phyloP scores from a whole-genome alignment of 2,329 filamentous ascomycete genomes.

The Colletotrichum echinochloae region DNA sequence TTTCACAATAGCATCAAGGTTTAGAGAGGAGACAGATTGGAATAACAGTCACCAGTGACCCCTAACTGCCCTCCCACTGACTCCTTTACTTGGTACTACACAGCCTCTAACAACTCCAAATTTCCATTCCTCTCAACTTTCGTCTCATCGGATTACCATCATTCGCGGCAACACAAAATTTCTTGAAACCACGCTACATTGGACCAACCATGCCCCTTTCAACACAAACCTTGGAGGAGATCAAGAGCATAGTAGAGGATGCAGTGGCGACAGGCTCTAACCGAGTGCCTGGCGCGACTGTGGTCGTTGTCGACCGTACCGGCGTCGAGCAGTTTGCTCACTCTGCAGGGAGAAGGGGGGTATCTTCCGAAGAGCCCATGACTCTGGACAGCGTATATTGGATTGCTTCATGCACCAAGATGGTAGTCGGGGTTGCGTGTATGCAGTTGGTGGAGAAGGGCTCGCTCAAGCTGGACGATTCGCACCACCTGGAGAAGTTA shows the following conservation, averaged over 20 bases:
- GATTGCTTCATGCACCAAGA: slow-evolving; percentile 70
- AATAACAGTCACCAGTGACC: no score
- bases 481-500: slow-evolving; percentile 57
- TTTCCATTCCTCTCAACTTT: background rate
- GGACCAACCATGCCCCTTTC: slow-evolving; percentile 22
- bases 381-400: slow-evolving; percentile 70
- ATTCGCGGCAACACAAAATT: background rate
- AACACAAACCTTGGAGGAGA: slow-evolving; percentile 23
- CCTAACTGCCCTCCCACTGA: no score
- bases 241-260: slow-evolving; percentile 49
- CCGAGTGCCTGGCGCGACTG: slow-evolving; percentile 58
- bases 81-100: no score
- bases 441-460: slow-evolving; percentile 70
- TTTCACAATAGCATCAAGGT: no score
- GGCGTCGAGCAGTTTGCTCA: slow-evolving; percentile 62
- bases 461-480: slow-evolving; percentile 60
- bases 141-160: background rate
- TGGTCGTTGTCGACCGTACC: slow-evolving; percentile 60
- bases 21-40: no score
- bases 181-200: background rate
- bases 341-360: slow-evolving; percentile 60
- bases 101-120: no score
- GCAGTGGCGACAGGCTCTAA: slow-evolving; percentile 52
- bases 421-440: slow-evolving; percentile 62
- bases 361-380: slow-evolving; percentile 62